Percentiles rank a stretch among this genome's conserved stretches.
phyloP scores from a whole-genome alignment of 108 stramenopile genomes.

The Cyclotella kingstonii region DNA sequence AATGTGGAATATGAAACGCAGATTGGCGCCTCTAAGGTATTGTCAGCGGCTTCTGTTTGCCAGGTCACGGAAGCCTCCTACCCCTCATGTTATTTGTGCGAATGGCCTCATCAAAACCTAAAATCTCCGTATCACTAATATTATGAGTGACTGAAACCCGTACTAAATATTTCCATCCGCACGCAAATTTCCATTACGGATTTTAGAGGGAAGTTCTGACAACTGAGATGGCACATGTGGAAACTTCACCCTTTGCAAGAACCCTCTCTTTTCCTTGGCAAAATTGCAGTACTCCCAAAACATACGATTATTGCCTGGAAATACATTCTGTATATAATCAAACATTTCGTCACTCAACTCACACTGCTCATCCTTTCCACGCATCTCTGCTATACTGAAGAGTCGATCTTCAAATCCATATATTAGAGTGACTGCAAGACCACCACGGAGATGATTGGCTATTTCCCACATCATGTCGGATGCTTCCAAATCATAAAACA shows the following conservation, averaged over 20 bases:
- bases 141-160: no score
- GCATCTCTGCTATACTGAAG: constrained; percentile 67
- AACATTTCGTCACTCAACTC: constrained; percentile 64
- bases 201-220: constrained; percentile 38
- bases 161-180: constrained; percentile 76
- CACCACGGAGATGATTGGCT: constrained; percentile 60
- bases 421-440: constrained; percentile 71
- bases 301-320: constrained; percentile 48
- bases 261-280: constrained; percentile 59
- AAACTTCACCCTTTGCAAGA: constrained; percentile 46
- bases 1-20: no score
- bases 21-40: no score
- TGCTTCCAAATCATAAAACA: constrained; percentile 75
- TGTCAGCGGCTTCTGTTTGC: no score
- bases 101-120: no score
- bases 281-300: constrained; percentile 69
- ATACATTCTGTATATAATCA: constrained; percentile 56
- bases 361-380: constrained; percentile 53
- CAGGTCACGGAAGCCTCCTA: no score
- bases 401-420: constrained; percentile 86
- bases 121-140: no score
- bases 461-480: constrained; percentile 85
- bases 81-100: no score
- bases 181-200: constrained; percentile 78
- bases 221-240: constrained; percentile 45